phyloP scores from a whole-genome alignment of 768 basidiomycete species.

The Leccinum truebloodii region DNA sequence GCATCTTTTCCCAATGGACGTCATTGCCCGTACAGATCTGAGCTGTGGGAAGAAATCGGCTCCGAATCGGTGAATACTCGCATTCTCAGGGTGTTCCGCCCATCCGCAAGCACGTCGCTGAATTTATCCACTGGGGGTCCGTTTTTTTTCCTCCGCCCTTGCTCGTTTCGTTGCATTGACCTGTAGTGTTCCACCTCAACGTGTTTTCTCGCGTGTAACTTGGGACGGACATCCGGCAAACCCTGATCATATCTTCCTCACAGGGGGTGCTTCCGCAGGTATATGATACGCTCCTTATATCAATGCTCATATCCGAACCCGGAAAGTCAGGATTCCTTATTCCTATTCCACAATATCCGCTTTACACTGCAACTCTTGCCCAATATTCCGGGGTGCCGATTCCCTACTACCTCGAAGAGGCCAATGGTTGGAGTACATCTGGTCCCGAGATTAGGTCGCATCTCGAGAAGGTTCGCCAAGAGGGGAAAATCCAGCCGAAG shows the following conservation, averaged over 20 bases:
- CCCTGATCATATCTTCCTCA: constrained; percentile 89
- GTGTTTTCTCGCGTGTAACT: constrained; percentile 43
- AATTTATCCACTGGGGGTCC: constrained; percentile 76
- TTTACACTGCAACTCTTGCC: constrained; percentile 94
- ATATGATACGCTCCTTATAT: constrained; percentile 76
- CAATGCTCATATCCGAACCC: constrained; percentile 70
- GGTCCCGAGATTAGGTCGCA: constrained; percentile 63
- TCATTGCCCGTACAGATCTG: constrained; percentile 73
- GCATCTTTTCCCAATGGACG: constrained; percentile 82
- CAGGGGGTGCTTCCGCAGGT: constrained; percentile 91
- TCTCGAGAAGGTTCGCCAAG: constrained; percentile 60
- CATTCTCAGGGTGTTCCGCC: constrained; percentile 91
- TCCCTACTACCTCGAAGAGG: constrained; percentile 89
- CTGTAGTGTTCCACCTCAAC: not conserved
- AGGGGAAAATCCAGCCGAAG: constrained; percentile 61
- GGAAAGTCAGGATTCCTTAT: constrained; percentile 76
- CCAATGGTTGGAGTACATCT: constrained; percentile 80
- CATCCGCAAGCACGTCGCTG: constrained; percentile 85
- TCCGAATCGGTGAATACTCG: constrained; percentile 89
- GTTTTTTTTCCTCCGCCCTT: constrained; percentile 20
- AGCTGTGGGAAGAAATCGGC: constrained; percentile 83
- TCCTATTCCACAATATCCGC: constrained; percentile 97
- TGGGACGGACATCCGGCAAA: constrained; percentile 88
- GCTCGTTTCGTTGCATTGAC: constrained; percentile 8
- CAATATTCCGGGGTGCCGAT: constrained; percentile 77